Conservation (phyloP, 768 basidiomycete species). For the Tephrocybe sp. region DNA sequence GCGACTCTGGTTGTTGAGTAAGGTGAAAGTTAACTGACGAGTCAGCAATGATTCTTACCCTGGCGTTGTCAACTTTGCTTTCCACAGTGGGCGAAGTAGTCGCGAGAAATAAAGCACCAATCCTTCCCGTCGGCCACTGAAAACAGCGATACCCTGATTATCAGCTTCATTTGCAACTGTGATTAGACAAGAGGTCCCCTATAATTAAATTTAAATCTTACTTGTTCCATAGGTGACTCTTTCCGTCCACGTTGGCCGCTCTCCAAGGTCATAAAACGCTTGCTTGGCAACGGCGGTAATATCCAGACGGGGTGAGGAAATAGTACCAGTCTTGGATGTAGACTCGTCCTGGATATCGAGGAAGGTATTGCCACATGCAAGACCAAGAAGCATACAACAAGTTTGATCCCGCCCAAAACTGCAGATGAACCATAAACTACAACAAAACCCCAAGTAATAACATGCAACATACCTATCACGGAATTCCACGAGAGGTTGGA, state of each 20-base stretch:
- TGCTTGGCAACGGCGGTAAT: slow-evolving; percentile 75
- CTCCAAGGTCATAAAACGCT: slow-evolving; percentile 83
- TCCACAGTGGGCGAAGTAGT: slow-evolving; percentile 86
- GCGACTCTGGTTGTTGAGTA: slow-evolving; percentile 28
- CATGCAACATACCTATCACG: slow-evolving; percentile 59
- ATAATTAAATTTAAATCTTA: slow-evolving; percentile 26
- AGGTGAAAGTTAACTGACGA: not conserved
- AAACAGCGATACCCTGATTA: slow-evolving; percentile 69
- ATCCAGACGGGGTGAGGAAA: slow-evolving; percentile 56
- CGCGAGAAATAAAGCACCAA: slow-evolving; percentile 85
- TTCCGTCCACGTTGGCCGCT: slow-evolving; percentile 80
- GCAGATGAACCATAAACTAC: not conserved
- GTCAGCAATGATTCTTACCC: slow-evolving; percentile 39
- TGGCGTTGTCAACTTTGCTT: slow-evolving; percentile 64
- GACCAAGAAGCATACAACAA: slow-evolving; percentile 85
- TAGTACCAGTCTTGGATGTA: slow-evolving; percentile 32
- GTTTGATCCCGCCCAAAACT: slow-evolving; percentile 93
- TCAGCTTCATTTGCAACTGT: slow-evolving; percentile 40
- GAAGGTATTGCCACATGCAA: slow-evolving; percentile 84
- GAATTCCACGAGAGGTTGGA: slow-evolving; percentile 81
- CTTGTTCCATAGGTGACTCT: slow-evolving; percentile 74
- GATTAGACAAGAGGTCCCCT: not conserved
- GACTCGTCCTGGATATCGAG: slow-evolving; percentile 56
- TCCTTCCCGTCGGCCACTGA: slow-evolving; percentile 87
- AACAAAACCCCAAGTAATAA: not conserved